Evolutionary conservation across 805 yeast genomes (phyloP).

Genomic region (Candida xiaguanensis): DNA sequence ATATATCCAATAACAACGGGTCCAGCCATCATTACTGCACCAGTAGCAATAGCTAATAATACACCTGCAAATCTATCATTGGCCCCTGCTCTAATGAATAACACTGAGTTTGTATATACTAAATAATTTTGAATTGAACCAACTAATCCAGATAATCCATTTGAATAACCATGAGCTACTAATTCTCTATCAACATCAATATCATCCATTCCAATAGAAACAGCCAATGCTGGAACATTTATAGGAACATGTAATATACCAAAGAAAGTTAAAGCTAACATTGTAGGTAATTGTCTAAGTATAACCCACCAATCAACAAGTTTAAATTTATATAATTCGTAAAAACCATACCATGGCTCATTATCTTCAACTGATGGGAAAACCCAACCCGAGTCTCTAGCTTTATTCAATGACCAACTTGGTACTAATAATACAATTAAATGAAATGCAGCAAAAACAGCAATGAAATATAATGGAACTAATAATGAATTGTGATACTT

Average conservation of each 20-base stretch:
- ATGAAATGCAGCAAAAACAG: conserved; percentile 69
- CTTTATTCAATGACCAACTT: conserved; percentile 52
- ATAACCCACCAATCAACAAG: conserved; percentile 75
- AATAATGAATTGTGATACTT: conserved; percentile 61
- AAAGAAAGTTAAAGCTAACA: conserved; percentile 93
- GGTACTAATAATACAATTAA: conserved; percentile 63
- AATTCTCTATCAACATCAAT: conserved; percentile 90
- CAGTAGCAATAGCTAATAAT: conserved; percentile 81
- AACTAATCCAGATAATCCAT: conserved; percentile 72
- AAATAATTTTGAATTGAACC: conserved; percentile 94
- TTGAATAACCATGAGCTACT: conserved; percentile 92
- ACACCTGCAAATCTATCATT: conserved; percentile 86
- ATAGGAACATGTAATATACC: conserved; percentile 97
- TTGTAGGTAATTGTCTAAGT: conserved; percentile 73
- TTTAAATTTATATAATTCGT: conserved; percentile 63
- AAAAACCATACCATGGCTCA: conserved; percentile 90
- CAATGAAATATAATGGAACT: conserved; percentile 77
- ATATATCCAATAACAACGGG: conserved; percentile 91
- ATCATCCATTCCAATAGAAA: conserved; percentile 79
- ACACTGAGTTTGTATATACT: conserved; percentile 89
- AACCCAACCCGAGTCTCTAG: conserved; percentile 81
- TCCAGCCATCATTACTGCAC: conserved; percentile 77
- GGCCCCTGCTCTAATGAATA: conserved; percentile 93
- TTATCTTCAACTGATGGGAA: conserved; percentile 61
- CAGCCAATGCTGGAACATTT: conserved; percentile 95